A percentile compares a stretch with the other conserved stretches of the same genome.
Evolutionary conservation across 176 grass and related monocot genomes (phyloP).

Genomic region (Juncus effusus): DNA sequence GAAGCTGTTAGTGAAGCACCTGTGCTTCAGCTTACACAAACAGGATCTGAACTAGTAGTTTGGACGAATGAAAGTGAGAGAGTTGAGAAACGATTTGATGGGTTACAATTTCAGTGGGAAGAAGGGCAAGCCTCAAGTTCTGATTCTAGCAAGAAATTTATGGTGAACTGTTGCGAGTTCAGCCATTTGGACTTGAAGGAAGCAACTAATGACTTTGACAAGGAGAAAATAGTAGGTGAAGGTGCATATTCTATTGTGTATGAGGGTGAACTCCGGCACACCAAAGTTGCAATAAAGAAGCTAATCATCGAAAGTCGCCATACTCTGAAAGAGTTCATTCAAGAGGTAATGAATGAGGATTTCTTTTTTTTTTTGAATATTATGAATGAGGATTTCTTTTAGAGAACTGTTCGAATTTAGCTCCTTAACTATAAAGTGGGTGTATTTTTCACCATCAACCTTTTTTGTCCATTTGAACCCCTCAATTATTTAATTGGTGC

Average conservation of each 20-base stretch:
- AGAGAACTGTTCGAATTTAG: conserved; percentile 17
- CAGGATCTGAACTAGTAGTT: no score
- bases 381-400: conserved; percentile 9
- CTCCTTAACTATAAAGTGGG: neutral
- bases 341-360: conserved; percentile 47
- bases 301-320: conserved; percentile 51
- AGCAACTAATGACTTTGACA: conserved; percentile 57
- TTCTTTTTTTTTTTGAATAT: conserved; percentile 19
- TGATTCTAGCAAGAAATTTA: conserved; percentile 33
- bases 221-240: conserved; percentile 58
- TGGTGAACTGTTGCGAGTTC: conserved; percentile 43
- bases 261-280: conserved; percentile 59
- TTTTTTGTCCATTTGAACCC: no score
- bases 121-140: no score
- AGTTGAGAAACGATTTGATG: no score
- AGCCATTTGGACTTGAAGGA: conserved; percentile 50
- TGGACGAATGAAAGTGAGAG: no score
- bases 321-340: conserved; percentile 51
- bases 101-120: no score
- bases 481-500: no score
- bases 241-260: conserved; percentile 64
- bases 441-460: no score
- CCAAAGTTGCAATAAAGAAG: conserved; percentile 65
- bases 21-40: no score
- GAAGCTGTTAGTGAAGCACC: no score